Evolutionary conservation across 176 grass and related monocot species (phyloP).

Genomic region (Dactylis glomerata): DNA sequence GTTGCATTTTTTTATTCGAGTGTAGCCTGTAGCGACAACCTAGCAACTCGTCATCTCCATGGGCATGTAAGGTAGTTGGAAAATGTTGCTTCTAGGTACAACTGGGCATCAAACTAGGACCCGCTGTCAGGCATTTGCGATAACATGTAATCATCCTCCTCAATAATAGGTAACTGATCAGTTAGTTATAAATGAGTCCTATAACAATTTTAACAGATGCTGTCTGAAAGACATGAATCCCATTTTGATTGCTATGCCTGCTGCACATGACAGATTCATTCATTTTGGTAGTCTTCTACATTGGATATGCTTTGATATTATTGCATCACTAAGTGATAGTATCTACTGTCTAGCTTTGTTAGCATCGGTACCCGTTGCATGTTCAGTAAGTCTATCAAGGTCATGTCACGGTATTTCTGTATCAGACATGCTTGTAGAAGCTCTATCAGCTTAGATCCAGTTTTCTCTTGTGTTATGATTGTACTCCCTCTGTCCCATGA

Average conservation of each 20-base stretch:
- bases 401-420: not conserved
- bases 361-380: not conserved
- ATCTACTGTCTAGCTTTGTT: not conserved
- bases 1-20: not conserved
- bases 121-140: not conserved
- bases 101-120: not conserved
- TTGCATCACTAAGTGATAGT: not conserved
- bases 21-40: not conserved
- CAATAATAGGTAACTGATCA: not conserved
- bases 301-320: not conserved
- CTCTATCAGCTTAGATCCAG: not conserved
- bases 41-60: not conserved
- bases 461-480: not conserved
- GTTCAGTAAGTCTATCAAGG: conserved; percentile 8
- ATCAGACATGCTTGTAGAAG: not conserved
- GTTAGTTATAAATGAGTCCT: not conserved
- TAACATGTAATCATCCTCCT: not conserved
- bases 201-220: not conserved
- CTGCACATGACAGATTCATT: not conserved
- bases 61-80: not conserved
- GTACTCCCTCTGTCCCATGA: too few relatives aligned
- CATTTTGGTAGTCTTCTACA: conserved; percentile 12
- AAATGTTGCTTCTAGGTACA: not conserved
- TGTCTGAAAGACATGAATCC: not conserved
- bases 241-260: conserved; percentile 1